phyloP scores from a whole-genome alignment of 2,329 filamentous ascomycete species.

The Penicillium sp. region DNA sequence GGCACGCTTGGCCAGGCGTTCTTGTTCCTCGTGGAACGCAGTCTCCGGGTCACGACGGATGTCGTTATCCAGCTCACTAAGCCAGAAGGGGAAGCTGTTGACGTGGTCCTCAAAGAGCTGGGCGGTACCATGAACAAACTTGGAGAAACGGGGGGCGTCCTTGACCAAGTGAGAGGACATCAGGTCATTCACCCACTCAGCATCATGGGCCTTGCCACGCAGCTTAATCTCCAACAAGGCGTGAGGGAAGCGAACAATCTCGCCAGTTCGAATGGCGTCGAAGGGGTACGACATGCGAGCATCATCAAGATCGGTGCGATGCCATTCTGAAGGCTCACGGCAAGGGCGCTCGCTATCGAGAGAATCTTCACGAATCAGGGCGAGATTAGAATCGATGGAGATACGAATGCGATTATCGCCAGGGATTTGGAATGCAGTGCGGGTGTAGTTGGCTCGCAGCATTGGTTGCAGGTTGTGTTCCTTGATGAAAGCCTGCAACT shows the following conservation, averaged over 20 bases:
- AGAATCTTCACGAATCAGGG: constrained; percentile 77
- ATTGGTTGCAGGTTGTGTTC: constrained; percentile 81
- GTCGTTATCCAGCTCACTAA: constrained; percentile 87
- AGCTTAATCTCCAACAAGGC: constrained; percentile 93
- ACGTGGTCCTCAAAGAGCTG: constrained; percentile 94
- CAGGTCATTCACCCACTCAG: constrained; percentile 87
- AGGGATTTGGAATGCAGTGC: constrained; percentile 96
- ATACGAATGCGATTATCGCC: constrained; percentile 88
- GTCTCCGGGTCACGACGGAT: constrained; percentile 91
- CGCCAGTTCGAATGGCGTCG: constrained; percentile 82
- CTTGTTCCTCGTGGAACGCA: constrained; percentile 90
- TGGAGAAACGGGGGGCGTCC: constrained; percentile 87
- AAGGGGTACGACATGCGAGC: constrained; percentile 86
- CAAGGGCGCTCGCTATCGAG: constrained; percentile 85
- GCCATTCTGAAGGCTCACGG: constrained; percentile 87
- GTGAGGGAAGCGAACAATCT: constrained; percentile 88
- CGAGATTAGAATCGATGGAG: constrained; percentile 89
- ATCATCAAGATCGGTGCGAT: constrained; percentile 86
- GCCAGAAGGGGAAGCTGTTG: constrained; percentile 95
- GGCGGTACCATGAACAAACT: constrained; percentile 93
- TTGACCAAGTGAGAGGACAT: constrained; percentile 93
- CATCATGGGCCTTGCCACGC: constrained; percentile 65
- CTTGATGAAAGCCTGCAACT: constrained; percentile 80
- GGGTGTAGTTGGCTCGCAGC: constrained; percentile 88
- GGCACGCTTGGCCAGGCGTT: constrained; percentile 77